A percentile compares a stretch with the other conserved stretches of the same genome.
Conservation (phyloP, 345 rosid genomes). For the Eucalyptus sideroxylon region DNA sequence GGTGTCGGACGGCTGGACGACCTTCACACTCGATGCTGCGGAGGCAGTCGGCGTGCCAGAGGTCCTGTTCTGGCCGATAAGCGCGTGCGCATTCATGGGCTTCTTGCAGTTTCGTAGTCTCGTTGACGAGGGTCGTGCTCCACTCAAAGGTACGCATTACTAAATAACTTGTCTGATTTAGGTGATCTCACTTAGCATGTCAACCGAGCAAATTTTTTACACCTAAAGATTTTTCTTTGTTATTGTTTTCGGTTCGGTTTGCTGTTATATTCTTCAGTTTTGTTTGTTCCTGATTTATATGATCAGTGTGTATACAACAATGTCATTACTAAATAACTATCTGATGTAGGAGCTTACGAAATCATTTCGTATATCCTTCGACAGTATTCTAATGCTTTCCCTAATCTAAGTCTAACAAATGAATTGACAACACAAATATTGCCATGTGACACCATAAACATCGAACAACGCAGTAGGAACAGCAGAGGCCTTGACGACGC, state of each 20-base stretch:
- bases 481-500: neutral
- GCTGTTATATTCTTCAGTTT: neutral
- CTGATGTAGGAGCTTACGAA: neutral
- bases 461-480: too few relatives aligned
- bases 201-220: neutral
- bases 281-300: neutral
- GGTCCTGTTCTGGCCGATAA: conserved; percentile 27
- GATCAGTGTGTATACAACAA: neutral
- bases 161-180: neutral
- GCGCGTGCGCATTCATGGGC: conserved; percentile 21
- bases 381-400: neutral
- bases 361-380: neutral
- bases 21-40: conserved; percentile 25
- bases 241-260: neutral
- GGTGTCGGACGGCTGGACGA: neutral
- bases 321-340: neutral
- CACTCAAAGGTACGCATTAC: conserved; percentile 27
- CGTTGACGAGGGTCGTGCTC: conserved; percentile 12
- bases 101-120: conserved; percentile 8
- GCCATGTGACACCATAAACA: neutral
- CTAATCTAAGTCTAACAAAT: neutral
- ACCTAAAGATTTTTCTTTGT: neutral
- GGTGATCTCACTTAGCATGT: neutral
- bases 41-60: conserved; percentile 23
- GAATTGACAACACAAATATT: neutral